Base-by-base conservation (phyloP, 108 stramenopile species). In the Thalassiosira profunda region DNA sequence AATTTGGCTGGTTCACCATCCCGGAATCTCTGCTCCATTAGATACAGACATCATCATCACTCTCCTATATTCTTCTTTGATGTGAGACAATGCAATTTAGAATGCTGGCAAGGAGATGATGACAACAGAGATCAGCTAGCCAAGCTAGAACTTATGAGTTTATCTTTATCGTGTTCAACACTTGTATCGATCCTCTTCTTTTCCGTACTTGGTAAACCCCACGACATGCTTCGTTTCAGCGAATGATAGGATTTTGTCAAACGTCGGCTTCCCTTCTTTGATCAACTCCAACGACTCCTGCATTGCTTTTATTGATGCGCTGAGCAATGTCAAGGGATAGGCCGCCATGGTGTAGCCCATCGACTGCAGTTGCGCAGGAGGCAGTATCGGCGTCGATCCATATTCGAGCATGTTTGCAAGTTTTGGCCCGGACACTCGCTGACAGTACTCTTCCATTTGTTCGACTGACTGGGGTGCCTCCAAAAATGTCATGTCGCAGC, bases 271-370 rank as follows among this genome's bases (percentile, higher is more conserved):
- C 11, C 96, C 96, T 5, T 89, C 74, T 52, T 88, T 79, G 7
- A 97, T 95, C 21, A 86, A 73, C 29, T 80, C 67, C 64, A 98
- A 69, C 7, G 91, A 84, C 44, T 81, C 70, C 41, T 86, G 58
- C 96, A 98, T 97, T 21, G 98, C 93, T 72, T 93, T 93, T 43
- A 96, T 97, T 25, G 94, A 91, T 5, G 97, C 95, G 24, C 91
- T 93, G 45, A 98, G 73, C 30, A 98, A 64, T 38, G 96, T 96
- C 59, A 98, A 68, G 0, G 98, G 98, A 76, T 98, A 98, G 11
- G 98, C 98, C 12, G 96, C 98, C 82, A 98, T 93, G 18, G 94
- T 96, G 67, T 96, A 98, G 23, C 98, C 98, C 79, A 98, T 96
- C 43, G 84, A 49, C 65, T 96, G 86, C 26, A 97, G 63, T 40